phyloP scores from a whole-genome alignment of 768 basidiomycete genomes.

The Lactarius psammicola region DNA sequence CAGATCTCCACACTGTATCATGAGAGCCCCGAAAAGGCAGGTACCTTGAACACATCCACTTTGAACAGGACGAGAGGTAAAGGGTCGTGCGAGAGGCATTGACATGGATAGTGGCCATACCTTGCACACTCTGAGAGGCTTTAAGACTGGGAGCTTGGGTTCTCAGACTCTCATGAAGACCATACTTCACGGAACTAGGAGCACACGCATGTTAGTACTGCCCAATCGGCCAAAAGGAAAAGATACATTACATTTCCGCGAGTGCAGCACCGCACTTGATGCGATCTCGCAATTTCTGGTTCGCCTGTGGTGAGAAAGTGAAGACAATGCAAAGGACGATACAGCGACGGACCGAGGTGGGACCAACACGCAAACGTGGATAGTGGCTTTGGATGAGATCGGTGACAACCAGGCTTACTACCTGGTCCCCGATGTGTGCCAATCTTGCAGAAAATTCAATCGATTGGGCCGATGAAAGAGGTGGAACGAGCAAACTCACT shows the following conservation, averaged over 20 bases:
- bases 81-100: neutral
- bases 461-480: neutral
- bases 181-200: slow-evolving; percentile 7
- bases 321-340: neutral
- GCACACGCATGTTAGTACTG: neutral
- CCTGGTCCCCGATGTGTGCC: neutral
- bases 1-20: neutral
- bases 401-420: neutral
- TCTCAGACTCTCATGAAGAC: slow-evolving; percentile 1
- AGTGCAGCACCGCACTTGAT: neutral
- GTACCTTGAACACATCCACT: slow-evolving; percentile 25
- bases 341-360: neutral
- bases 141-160: neutral
- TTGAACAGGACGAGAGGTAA: neutral
- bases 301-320: neutral
- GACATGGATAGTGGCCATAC: neutral
- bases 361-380: neutral
- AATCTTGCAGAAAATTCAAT: neutral
- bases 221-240: neutral
- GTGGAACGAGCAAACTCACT: neutral
- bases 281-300: neutral
- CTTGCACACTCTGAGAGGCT: slow-evolving; percentile 2
- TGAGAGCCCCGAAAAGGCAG: neutral
- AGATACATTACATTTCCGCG: neutral
- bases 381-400: neutral